Base-by-base conservation (phyloP, 257 asterid genomes). In the Cordia subcordata region DNA sequence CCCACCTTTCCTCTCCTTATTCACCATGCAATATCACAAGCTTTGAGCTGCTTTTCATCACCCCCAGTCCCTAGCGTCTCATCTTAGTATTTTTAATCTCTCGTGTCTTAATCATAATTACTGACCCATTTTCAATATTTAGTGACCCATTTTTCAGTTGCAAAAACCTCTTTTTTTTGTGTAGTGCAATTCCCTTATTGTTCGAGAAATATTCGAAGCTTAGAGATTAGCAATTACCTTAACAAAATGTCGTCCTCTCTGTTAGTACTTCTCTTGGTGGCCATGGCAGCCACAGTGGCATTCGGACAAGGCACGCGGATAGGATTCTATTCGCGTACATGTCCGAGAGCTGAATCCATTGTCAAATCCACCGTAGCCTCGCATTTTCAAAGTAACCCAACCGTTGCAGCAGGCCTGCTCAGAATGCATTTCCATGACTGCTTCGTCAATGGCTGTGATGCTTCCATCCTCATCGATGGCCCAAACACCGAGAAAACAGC, bases 371-470 rank as follows among this genome's bases (percentile, higher is more conserved):
- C 94, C 0, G 93, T 88, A 4, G 59, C 58, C 56, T 35, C 87
- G 4, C 82, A 79, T 61, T 75, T 79, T 14, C 79, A 42, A 0
- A 12, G 80, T 0, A 68, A 88, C 65, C 87, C 81, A 0, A 74
- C 85, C 0, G 13, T 87, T 13, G 95, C 96, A 0, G 83, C 98
- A 0, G 95, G 90, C 0, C 17, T 91, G 27, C 88, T 91, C 0
- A 79, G 98, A 60, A 75, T 91, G 91, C 95, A 77, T 66, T 91
- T 91, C 60, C 98, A 91, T 58, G 98, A 91, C 17, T 91, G 98
- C 55, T 91, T 91, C 11, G 95, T 91, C 8, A 84, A 73, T 32
- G 98, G 96, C 0, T 91, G 98, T 44, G 96, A 91, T 15, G 98
- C 51, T 6, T 91, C 98, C 15, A 77, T 88, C 14, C 90, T 91